These are phyloP conservation scores for Erythrophleum ivorense DNA, from an alignment of 331 rosid genomes.

Conservation along the genomic window DNA sequence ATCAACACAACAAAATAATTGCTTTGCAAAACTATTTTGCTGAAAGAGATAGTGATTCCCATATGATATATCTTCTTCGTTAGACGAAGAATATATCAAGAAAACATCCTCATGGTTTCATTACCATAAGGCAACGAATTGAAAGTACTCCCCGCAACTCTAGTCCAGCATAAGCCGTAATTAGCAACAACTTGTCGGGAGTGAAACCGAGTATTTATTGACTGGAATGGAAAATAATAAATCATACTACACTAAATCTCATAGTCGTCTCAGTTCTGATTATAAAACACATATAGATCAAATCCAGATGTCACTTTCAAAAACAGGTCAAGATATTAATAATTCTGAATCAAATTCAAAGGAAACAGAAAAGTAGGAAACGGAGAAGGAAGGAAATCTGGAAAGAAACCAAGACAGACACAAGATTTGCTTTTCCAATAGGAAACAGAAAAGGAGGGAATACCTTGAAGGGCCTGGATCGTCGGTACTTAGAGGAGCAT, in stretches of 20 bases:
- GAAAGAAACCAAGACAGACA: not conserved
- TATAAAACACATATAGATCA: not conserved
- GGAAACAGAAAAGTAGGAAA: not conserved
- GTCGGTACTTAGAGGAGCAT: conserved; percentile 73
- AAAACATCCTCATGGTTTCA: conserved; percentile 3
- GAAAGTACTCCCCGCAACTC: conserved; percentile 1
- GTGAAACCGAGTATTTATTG: not conserved
- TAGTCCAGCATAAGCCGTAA: not conserved
- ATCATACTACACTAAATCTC: not conserved
- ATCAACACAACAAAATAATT: conserved; percentile 7
- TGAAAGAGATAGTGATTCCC: not conserved
- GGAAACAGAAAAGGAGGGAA: conserved; percentile 6
- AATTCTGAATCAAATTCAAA: not conserved
- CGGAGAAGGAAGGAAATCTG: not conserved
- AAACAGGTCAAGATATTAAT: not conserved
- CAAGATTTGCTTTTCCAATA: not conserved
- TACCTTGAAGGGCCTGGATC: conserved; percentile 67
- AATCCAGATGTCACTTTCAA: not conserved
- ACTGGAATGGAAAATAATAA: not conserved
- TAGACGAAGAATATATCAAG: not conserved
- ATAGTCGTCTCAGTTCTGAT: not conserved
- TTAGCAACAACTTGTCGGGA: not conserved
- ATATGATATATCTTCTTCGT: not conserved
- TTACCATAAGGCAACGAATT: not conserved
- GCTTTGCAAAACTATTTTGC: not conserved